A percentile compares a stretch with the other conserved stretches of the same genome.
phyloP scores from a whole-genome alignment of 2,329 filamentous ascomycete genomes.

The Chalara sp. region DNA sequence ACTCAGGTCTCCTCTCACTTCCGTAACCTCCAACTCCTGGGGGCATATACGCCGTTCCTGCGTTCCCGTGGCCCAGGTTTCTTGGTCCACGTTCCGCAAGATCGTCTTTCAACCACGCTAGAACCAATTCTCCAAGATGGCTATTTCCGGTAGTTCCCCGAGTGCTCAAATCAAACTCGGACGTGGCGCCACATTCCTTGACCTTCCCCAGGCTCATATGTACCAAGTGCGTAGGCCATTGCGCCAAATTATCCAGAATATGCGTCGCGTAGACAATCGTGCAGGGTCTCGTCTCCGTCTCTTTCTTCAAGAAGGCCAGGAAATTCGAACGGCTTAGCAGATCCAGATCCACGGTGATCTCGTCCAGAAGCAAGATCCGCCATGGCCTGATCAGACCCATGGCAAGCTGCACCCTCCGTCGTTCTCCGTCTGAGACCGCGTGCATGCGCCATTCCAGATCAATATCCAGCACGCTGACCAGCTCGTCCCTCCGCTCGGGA shows the following conservation, averaged over 20 bases:
- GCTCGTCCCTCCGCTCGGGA: conserved; percentile 74
- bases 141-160: conserved; percentile 60
- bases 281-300: conserved; percentile 76
- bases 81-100: conserved; percentile 72
- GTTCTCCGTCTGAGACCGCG: conserved; percentile 87
- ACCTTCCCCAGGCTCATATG: conserved; percentile 90
- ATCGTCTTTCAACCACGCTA: conserved; percentile 81
- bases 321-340: conserved; percentile 80
- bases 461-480: conserved; percentile 84
- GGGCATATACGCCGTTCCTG: conserved; percentile 43
- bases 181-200: conserved; percentile 76
- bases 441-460: conserved; percentile 93
- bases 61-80: conserved; percentile 31
- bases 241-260: conserved; percentile 88
- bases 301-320: conserved; percentile 74
- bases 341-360: conserved; percentile 96
- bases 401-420: conserved; percentile 84
- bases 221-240: conserved; percentile 92
- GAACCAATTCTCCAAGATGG: conserved; percentile 76
- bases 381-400: conserved; percentile 93
- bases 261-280: conserved; percentile 98
- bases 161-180: conserved; percentile 49
- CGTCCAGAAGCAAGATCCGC: conserved; percentile 84
- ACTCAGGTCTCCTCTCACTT: conserved; percentile 37
- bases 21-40: conserved; percentile 61